Evolutionary conservation across 306 rosid genomes (phyloP), one percentile per base, ranked within the genome.

Genomic region (Herpetospermum pedunculosum): DNA sequence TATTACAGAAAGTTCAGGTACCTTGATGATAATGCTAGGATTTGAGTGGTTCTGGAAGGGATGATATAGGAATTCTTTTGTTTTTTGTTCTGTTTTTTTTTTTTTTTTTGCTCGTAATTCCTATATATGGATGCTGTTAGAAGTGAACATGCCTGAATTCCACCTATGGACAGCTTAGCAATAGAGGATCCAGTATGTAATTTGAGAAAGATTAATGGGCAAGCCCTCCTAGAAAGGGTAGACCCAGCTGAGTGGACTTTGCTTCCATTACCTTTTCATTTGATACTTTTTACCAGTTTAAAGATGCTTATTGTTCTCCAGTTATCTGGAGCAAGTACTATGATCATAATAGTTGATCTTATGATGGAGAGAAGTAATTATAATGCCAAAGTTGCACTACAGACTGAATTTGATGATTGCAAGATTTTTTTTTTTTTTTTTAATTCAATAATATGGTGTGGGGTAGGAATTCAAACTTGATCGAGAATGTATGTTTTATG

Each of bases 21-120:
- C 26, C 46, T 46, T 9, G 43, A 70, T 70, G 40, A 69, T 8
- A 18, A 15, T 70, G 15, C 28, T 64, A 38, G 49, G 58, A 70
- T 28, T 43, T 28, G 74, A 70, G 74, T 46, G 74, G 55, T 16
- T 46, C 40, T 28, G 57, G 35, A 70, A 70, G 74, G 74, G 16
- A 16, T 16, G 26, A 48, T 28, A 28, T 70, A 28, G 74, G 57
- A 69, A 44, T 44, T 44, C 8, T 25, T 30, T 16, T 25, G 1
- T 46, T 21, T 21, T 25, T 37, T n/a, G n/a, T n/a, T 21, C 2
- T 8, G n/a, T 35, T 28, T 63, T 13, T 5, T 1, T 23, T 69
- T 25, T 14, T 3, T 44, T 70, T 70, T 46, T 26, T 68, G 74
- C 58, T 46, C 74, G 7, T 29, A 15, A 26, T 68, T 68, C 21